Percentiles rank a stretch among this genome's conserved stretches.
Conservation (phyloP, 208 protist species). For the Wallacemonas sp. region DNA sequence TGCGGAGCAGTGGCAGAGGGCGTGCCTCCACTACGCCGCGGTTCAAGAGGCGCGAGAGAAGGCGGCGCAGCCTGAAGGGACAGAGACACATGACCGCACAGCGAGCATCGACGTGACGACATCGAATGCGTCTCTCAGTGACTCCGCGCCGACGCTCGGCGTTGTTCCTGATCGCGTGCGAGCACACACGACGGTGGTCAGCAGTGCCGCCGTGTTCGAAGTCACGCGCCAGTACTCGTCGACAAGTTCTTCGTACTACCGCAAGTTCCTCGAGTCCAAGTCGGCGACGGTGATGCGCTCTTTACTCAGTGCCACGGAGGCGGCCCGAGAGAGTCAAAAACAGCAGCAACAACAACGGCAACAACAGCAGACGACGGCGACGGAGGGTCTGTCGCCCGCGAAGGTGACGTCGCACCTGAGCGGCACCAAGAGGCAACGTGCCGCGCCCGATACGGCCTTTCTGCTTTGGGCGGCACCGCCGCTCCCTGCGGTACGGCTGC, state of each 20-base stretch:
- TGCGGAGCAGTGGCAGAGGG: constrained; percentile 50
- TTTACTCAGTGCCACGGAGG: background rate
- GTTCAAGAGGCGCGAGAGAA: constrained; percentile 15
- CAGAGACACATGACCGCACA: too few relatives aligned
- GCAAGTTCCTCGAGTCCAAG: constrained; percentile 7
- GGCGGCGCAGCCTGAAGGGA: background rate
- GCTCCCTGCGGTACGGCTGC: constrained; percentile 22
- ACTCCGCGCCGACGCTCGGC: background rate
- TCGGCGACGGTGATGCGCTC: constrained; percentile 7
- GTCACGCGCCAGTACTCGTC: background rate
- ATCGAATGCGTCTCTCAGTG: too few relatives aligned
- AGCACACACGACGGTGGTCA: background rate
- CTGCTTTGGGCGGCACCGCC: constrained; percentile 22
- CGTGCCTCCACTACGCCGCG: constrained; percentile 32
- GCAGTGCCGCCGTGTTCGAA: background rate
- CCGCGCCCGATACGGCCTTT: background rate
- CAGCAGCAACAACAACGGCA: background rate
- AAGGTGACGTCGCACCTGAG: constrained; percentile 3
- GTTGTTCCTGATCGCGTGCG: background rate
- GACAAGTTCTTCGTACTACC: constrained; percentile 7
- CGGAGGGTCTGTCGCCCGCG: background rate
- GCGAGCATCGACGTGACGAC: too few relatives aligned
- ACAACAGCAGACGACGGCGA: background rate
- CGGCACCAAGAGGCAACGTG: background rate
- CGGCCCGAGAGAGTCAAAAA: background rate